Evolutionary conservation across 805 yeast genomes (phyloP), one percentile per base, ranked within the genome.

Genomic region (Schizosaccharomyces japonicus): DNA sequence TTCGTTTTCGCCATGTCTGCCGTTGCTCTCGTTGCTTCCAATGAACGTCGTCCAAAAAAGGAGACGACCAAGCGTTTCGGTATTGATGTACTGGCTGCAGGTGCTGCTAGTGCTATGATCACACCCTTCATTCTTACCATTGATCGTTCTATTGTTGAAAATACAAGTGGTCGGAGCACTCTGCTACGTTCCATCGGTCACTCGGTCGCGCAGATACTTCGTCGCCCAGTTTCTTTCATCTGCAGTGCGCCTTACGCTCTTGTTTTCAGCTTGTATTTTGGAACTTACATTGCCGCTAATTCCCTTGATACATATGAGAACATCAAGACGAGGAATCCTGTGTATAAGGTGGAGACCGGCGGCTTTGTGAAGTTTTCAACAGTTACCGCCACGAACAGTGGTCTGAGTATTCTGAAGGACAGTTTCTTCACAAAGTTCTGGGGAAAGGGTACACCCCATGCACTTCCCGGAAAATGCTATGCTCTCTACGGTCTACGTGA

Each of bases 71-170:
- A 19, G 23, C 42, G 42, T 7, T 5, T 36, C 42, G 42, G 42
- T n/a, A 29, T 42, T 13, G 46, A 42, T 17, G 33, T 28, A 25
- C 11, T 29, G 21, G 46, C 46, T 2, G 46, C 46, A 15, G 27
- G 31, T 1, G 15, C 46, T 11, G 46, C 46, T 11, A 29, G 33
- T 29, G 33, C 33, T 17, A 11, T 42, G 33, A 25, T 42, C 15
- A 23, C 46, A 8, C 46, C 46, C 1, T 27, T 29, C 21, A 42
- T 42, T 17, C 23, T 27, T 11, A 42, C 33, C 32, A 42, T 42
- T 11, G 46, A 42, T 17, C 46, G 46, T 21, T 27, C 46, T 7
- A 42, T 42, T 19, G 33, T 42, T 21, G 46, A 42, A 25, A 42
- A 42, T 21, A 29, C 46, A 17, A 27, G 33, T 17, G 46, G 46